Base-by-base conservation (phyloP, 495 filamentous ascomycete genomes). In the Aspergillus biplanus region DNA sequence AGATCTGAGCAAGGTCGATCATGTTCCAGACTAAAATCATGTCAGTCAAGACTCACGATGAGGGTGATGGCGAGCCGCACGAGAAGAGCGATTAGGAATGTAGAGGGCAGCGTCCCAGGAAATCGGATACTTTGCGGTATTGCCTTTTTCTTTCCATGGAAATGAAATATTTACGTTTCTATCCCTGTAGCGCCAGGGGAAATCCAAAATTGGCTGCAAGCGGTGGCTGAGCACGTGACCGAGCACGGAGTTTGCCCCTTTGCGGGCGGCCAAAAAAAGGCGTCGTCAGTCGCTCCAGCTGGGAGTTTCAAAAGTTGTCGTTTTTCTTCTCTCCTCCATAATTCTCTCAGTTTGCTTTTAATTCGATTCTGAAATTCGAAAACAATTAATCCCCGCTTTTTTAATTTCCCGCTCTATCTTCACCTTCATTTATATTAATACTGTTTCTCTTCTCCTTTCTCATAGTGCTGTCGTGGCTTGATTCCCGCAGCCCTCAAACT, bases 221-320 rank as follows among this genome's bases (percentile, higher is more conserved):
- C 59, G 52, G 59, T 27, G 31, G 37, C 5, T 5, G 8, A 16
- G 34, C 61, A 63, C 61, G 61, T 63, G 61, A 63, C 33, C 6
- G 9, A 15, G 4, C 13, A 18, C 47, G 47, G 16, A 42, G 18
- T 33, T 55, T 54, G 39, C 61, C 61, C 61, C 61, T 63, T 63
- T 63, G 61, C 53, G 61, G 61, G 61, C 53, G 61, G 61, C 61
- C 44, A 56, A 44, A 56, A 61, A 62, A 62, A 56, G 53, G 37
- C 46, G 52, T 62, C 44, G 44, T 56, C 39, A 56, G n/a, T 62
- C 44, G 13, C n/a, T 31, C 39, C 39, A 44, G 39, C 39, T 42
- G 9, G 37, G 11, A 44, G n/a, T 44, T 50, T 31, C 47, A 50
- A 49, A 16, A 16, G 16, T 50, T 18, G 8, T 33, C 52, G 5